Base-by-base conservation (phyloP, 306 rosid species). In the Quercus alba region DNA sequence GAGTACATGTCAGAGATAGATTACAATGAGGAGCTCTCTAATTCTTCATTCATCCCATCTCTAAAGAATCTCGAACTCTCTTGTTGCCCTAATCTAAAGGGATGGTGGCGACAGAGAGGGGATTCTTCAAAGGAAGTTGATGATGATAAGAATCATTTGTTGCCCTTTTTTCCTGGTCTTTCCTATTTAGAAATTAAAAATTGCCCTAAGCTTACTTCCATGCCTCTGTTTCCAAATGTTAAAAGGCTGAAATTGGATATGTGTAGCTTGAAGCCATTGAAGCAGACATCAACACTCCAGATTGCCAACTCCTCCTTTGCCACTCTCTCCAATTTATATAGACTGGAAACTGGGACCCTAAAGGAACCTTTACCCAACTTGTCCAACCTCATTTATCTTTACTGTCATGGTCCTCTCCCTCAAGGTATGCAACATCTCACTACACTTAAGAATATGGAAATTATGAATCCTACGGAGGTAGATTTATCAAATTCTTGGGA, bases 381-480 rank as follows among this genome's bases (percentile, higher is more conserved):
- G 13, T 41, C 9, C 51, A 44, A 44, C 10, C 51, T 44, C 13
- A 0, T 9, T 44, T 2, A 0, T 8, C 13, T 44, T 3, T 0
- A 0, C 0, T 44, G 51, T 44, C 3, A 0, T 44, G 51, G 51
- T 44, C 51, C 51, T 44, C 51, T 8, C 3, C 51, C 51, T 44
- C 51, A 44, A 44, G 51, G 51, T 10, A 5, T 33, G 38, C 14
- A 44, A 44, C 13, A 44, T 44, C 14, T 44, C 51, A 44, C 26
- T 28, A 10, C 14, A 3, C 28, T 72, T 56, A 5, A 2, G 2
- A 1, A 12, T 0, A 55, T 79, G 19, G 0, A 1, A 5, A 46
- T 79, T 62, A 0, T 0, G 0, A 0, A 0, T 8, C 44, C 2
- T 28, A 23, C 0, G 2, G 2, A 72, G 19, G 23, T 79, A 19